Evolutionary conservation across 208 protist genomes (phyloP).

Genomic region (Crithidia fasciculata): DNA sequence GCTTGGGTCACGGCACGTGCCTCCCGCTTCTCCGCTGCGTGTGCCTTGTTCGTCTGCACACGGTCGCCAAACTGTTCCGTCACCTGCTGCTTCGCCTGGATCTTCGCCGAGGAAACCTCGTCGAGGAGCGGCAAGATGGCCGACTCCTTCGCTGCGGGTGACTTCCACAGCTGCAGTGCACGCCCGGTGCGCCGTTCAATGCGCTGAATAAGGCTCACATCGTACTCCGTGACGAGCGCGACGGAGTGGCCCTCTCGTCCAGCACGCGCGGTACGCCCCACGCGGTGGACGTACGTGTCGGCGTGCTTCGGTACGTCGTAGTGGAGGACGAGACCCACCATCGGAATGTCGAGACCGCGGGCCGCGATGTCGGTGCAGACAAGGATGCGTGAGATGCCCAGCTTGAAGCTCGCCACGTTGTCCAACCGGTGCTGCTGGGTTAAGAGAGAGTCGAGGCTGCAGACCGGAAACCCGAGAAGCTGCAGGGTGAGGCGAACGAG

Average conservation of each 20-base stretch:
- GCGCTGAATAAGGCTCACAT: conserved; percentile 73
- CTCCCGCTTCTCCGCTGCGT: conserved; percentile 49
- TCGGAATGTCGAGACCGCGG: conserved; percentile 97
- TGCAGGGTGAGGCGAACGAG: conserved; percentile 87
- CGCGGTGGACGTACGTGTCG: conserved; percentile 98
- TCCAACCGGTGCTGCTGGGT: conserved; percentile 96
- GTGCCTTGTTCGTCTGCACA: conserved; percentile 63
- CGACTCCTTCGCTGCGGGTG: conserved; percentile 55
- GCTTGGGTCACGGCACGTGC: conserved; percentile 18
- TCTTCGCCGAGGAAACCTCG: conserved; percentile 82
- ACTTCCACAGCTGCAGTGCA: conserved; percentile 54
- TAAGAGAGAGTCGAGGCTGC: conserved; percentile 97
- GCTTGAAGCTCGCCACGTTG: conserved; percentile 97
- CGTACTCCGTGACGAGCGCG: conserved; percentile 82
- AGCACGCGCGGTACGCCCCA: conserved; percentile 96
- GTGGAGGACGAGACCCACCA: conserved; percentile 96
- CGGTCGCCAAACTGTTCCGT: conserved; percentile 76
- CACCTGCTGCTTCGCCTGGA: conserved; percentile 82
- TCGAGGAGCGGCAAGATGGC: conserved; percentile 72
- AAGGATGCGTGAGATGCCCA: conserved; percentile 89
- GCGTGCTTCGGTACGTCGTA: conserved; percentile 96
- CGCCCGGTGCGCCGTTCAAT: conserved; percentile 60
- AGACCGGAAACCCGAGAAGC: conserved; percentile 96
- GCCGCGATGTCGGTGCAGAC: conserved; percentile 91
- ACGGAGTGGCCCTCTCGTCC: conserved; percentile 72